phyloP scores from a whole-genome alignment of 2,329 filamentous ascomycete genomes.

The Helotiales sp. region DNA sequence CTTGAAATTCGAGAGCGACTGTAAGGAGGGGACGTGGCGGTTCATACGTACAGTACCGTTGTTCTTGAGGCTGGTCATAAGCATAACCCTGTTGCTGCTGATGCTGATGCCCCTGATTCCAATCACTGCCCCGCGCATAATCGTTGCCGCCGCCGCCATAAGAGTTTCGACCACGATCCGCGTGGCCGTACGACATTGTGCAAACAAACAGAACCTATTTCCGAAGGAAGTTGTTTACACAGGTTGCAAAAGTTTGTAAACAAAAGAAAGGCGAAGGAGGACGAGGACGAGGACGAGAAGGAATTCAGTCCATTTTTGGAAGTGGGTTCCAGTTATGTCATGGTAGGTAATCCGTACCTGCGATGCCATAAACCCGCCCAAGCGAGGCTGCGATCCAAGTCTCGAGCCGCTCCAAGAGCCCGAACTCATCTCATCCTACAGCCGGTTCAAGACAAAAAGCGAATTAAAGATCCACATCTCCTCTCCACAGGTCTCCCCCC shows the following conservation, averaged over 20 bases:
- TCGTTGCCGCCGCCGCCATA: background rate
- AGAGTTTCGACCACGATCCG: slow-evolving; percentile 4
- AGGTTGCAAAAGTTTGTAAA: background rate
- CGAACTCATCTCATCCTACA: background rate
- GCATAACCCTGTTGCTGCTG: slow-evolving; percentile 7
- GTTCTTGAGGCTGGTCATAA: slow-evolving; percentile 2
- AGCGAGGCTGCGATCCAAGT: slow-evolving; percentile 9
- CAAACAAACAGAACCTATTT: background rate
- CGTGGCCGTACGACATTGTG: slow-evolving; percentile 15
- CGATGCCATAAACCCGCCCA: background rate
- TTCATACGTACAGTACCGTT: slow-evolving; percentile 1
- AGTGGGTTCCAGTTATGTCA: slow-evolving; percentile 4
- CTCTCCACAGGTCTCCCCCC: background rate
- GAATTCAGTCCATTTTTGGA: background rate
- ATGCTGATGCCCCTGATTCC: slow-evolving; percentile 9
- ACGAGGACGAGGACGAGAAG: background rate
- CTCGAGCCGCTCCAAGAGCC: background rate
- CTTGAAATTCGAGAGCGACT: background rate
- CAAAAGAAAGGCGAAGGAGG: background rate
- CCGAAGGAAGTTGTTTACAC: background rate
- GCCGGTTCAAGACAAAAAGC: background rate
- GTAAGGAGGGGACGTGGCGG: background rate
- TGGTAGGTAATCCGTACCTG: background rate
- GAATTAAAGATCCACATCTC: slow-evolving; percentile 3
- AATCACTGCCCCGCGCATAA: slow-evolving; percentile 9